These are phyloP conservation scores for Sporothrix humicola DNA, from an alignment of 2,329 filamentous ascomycete species.

Conservation along the genomic window DNA sequence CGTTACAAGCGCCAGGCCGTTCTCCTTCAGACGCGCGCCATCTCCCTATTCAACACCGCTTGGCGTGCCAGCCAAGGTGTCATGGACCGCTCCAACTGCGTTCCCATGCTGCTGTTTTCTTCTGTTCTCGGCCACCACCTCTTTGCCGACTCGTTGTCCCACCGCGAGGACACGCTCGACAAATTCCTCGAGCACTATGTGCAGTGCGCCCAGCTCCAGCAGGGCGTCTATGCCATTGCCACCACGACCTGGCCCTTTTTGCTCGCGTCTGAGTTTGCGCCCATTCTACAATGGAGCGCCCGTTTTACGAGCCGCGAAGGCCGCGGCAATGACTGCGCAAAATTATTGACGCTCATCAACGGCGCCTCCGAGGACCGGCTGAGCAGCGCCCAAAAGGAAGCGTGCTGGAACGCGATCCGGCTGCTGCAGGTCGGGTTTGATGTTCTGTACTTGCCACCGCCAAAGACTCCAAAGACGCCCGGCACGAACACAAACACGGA, in stretches of 20 bases:
- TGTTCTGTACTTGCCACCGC: slow-evolving; percentile 34
- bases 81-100: slow-evolving; percentile 43
- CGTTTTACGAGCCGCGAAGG: slow-evolving; percentile 37
- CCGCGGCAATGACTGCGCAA: slow-evolving; percentile 40
- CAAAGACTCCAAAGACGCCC: neutral
- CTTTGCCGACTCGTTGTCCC: slow-evolving; percentile 45
- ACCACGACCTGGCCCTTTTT: slow-evolving; percentile 42
- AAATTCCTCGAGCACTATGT: slow-evolving; percentile 44
- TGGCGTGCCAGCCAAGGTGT: slow-evolving; percentile 37
- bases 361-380: slow-evolving; percentile 32
- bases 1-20: slow-evolving; percentile 41
- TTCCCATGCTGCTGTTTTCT: slow-evolving; percentile 46
- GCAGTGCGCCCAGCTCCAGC: slow-evolving; percentile 41
- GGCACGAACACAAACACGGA: neutral
- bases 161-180: slow-evolving; percentile 39
- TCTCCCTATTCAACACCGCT: slow-evolving; percentile 43
- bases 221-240: slow-evolving; percentile 39
- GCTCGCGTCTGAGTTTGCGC: slow-evolving; percentile 41
- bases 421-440: slow-evolving; percentile 42
- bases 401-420: slow-evolving; percentile 41
- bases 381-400: slow-evolving; percentile 38
- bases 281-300: slow-evolving; percentile 39
- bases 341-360: slow-evolving; percentile 39
- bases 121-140: slow-evolving; percentile 46
- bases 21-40: slow-evolving; percentile 45